Conservation (phyloP, 495 filamentous ascomycete species). For the Penicillium crystallinum region DNA sequence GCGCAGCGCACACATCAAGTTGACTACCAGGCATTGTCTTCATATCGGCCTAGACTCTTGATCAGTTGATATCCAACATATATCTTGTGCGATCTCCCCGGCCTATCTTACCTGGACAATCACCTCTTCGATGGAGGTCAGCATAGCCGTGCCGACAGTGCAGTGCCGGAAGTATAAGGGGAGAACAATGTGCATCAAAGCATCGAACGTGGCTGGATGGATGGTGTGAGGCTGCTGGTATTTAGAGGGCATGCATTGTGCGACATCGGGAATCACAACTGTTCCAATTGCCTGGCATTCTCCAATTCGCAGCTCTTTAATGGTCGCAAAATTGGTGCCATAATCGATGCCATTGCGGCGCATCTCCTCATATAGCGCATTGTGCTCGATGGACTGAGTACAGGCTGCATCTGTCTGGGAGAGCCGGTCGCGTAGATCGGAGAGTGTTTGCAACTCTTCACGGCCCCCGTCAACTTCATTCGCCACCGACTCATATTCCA, state of each 20-base stretch:
- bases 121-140: neutral
- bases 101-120: neutral
- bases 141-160: neutral
- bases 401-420: neutral
- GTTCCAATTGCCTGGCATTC: neutral
- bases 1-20: neutral
- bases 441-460: neutral
- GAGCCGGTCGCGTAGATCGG: neutral
- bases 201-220: neutral
- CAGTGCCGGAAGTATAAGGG: neutral
- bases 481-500: neutral
- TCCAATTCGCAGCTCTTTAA: neutral
- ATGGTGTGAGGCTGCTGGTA: neutral
- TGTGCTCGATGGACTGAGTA: neutral
- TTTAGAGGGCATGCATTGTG: neutral
- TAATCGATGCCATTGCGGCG: neutral
- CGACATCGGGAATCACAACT: neutral
- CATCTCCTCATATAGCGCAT: neutral
- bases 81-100: neutral
- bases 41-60: neutral
- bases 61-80: neutral
- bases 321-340: neutral
- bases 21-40: neutral
- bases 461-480: neutral
- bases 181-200: neutral